Conservation (phyloP, 1,284 basidiomycete genomes). For the Ceratobasidium sp. region DNA sequence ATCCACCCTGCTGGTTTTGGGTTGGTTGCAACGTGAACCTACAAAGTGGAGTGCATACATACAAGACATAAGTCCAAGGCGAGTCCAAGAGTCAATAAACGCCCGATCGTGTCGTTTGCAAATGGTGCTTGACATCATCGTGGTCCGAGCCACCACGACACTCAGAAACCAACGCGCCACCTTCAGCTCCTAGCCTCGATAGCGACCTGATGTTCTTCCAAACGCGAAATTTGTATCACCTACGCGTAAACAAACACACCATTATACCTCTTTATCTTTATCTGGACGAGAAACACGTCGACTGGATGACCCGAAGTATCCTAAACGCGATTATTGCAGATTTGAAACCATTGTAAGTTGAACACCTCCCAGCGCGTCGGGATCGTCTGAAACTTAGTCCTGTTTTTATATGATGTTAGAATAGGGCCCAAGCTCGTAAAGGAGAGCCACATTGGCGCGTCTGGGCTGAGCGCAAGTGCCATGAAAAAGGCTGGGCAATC, state of each 20-base stretch:
- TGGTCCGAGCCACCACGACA: not conserved
- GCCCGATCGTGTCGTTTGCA: not conserved
- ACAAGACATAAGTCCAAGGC: not conserved
- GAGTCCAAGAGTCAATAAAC: not conserved
- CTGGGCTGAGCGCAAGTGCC: slow-evolving; percentile 36
- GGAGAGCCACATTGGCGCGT: slow-evolving; percentile 43
- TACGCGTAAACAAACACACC: slow-evolving; percentile 49
- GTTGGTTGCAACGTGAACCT: not conserved
- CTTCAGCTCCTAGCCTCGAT: not conserved
- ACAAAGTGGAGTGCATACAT: not conserved
- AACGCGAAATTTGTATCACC: slow-evolving; percentile 49
- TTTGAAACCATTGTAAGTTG: slow-evolving; percentile 48
- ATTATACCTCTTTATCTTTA: slow-evolving; percentile 51
- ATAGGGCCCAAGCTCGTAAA: slow-evolving; percentile 50
- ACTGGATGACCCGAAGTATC: slow-evolving; percentile 50
- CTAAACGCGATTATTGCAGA: slow-evolving; percentile 49
- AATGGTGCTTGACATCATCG: slow-evolving; percentile 9
- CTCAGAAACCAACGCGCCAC: not conserved
- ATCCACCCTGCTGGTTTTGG: not conserved
- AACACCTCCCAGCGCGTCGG: not conserved
- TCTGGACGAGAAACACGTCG: slow-evolving; percentile 50
- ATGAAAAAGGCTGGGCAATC: slow-evolving; percentile 49
- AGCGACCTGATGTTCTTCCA: slow-evolving; percentile 46
- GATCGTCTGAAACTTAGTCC: not conserved
- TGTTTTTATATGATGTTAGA: slow-evolving; percentile 18